Conservation (phyloP, 345 rosid genomes). For the Eucalyptus melliodora region DNA sequence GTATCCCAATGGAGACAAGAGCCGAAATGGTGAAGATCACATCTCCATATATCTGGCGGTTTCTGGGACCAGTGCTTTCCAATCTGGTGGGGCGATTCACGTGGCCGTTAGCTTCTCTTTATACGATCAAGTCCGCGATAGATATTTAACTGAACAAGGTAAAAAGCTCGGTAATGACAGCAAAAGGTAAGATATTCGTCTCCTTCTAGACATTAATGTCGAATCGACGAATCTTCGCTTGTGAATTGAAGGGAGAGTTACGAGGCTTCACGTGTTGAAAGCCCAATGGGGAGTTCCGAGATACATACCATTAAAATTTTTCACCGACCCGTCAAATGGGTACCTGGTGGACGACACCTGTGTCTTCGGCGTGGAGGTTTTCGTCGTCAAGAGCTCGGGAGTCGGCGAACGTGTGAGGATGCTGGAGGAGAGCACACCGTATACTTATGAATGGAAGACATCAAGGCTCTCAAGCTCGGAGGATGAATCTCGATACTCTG, state of each 20-base stretch:
- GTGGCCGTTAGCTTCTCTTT: neutral
- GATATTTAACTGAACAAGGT: neutral
- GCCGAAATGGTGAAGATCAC: neutral
- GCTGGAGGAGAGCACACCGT: neutral
- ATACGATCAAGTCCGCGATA: neutral
- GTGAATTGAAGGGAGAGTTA: neutral
- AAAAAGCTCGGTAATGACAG: neutral
- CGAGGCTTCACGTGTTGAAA: neutral
- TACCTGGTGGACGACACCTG: constrained; percentile 1
- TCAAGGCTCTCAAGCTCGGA: neutral
- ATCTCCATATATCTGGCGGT: neutral
- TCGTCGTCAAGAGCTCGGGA: neutral
- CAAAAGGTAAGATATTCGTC: neutral
- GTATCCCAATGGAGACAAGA: neutral
- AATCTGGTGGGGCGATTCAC: neutral
- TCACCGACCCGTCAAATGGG: neutral
- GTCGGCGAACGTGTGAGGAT: neutral
- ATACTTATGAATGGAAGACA: neutral
- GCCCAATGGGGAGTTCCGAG: neutral
- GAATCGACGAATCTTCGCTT: neutral
- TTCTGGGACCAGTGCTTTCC: neutral
- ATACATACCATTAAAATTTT: neutral
- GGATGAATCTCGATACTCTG: rapidly evolving
- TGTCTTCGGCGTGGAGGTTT: neutral
- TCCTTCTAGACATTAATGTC: neutral